Percentiles rank a stretch among this genome's conserved stretches.
phyloP scores from a whole-genome alignment of 768 basidiomycete species.

The Rhodosporidiobolus sp. region DNA sequence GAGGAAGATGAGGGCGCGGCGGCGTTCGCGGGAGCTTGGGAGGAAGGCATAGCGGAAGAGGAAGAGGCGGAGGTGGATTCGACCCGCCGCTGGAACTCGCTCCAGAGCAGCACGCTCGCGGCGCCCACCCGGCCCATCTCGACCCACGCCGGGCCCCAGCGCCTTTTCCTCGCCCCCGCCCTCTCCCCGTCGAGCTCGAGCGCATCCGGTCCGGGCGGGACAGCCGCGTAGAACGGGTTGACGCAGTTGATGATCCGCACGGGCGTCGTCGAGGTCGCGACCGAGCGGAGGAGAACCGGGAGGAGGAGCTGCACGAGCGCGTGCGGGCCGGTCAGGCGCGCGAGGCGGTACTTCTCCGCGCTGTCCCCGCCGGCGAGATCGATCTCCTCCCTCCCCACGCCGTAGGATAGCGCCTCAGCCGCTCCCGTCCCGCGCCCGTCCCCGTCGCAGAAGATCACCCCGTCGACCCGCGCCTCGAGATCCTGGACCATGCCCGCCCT shows the following conservation, averaged over 20 bases:
- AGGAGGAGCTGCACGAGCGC: conserved; percentile 36
- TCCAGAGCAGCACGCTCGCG: conserved; percentile 60
- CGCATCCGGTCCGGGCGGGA: conserved; percentile 53
- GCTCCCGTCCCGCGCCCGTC: neutral
- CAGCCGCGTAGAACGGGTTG: conserved; percentile 86
- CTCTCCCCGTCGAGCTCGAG: conserved; percentile 43
- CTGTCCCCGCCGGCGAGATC: neutral
- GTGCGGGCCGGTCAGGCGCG: conserved; percentile 25
- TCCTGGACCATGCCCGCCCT: conserved; percentile 36
- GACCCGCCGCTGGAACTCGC: conserved; percentile 77
- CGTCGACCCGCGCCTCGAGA: conserved; percentile 65
- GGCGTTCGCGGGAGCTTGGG: neutral
- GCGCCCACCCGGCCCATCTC: conserved; percentile 65
- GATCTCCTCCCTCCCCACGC: conserved; percentile 46
- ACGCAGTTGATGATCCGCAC: conserved; percentile 83
- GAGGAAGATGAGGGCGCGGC: conserved; percentile 53
- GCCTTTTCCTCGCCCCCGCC: conserved; percentile 51
- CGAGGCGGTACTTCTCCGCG: neutral
- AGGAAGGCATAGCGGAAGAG: conserved; percentile 54
- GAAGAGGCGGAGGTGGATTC: conserved; percentile 78
- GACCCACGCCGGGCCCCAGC: no score
- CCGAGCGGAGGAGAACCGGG: conserved; percentile 28
- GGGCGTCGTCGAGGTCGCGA: conserved; percentile 28
- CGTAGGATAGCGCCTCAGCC: conserved; percentile 64
- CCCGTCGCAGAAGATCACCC: conserved; percentile 69